A percentile compares a stretch with the other conserved stretches of the same genome.
phyloP scores from a whole-genome alignment of 306 rosid genomes.

The Lupinus albus region DNA sequence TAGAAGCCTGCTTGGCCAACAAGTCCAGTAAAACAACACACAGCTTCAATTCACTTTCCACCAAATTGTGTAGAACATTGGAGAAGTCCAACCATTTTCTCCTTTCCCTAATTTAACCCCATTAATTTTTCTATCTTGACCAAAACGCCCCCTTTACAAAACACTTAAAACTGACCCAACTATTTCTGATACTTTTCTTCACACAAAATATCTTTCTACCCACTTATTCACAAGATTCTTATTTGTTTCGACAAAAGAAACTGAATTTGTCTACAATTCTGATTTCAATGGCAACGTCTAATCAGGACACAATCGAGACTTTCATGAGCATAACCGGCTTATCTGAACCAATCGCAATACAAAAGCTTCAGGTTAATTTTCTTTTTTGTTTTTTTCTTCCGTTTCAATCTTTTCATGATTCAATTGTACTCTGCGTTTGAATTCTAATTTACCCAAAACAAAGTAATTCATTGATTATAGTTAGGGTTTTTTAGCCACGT shows the following conservation, averaged over 20 bases:
- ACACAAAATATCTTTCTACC: not conserved
- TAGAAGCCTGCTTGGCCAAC: not conserved
- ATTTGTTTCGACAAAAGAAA: not conserved
- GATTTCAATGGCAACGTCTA: constrained; percentile 77
- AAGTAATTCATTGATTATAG: not conserved
- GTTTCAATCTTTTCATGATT: not conserved
- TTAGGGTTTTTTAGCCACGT: constrained; percentile 13
- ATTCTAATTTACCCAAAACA: not conserved
- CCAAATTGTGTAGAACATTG: constrained; percentile 31
- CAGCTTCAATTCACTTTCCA: not conserved
- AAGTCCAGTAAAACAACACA: not conserved
- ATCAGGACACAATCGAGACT: constrained; percentile 76
- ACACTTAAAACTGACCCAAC: not conserved
- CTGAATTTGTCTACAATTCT: constrained; percentile 14
- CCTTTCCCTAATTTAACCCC: constrained; percentile 22
- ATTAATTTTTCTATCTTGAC: not conserved
- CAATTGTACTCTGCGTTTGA: not conserved
- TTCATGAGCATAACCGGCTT: constrained; percentile 78
- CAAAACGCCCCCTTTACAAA: constrained; percentile 12
- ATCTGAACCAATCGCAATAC: constrained; percentile 64
- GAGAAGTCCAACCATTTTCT: constrained; percentile 31
- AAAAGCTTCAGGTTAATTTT: constrained; percentile 65
- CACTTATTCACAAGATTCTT: not conserved
- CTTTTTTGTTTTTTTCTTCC: not conserved
- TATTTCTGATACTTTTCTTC: constrained; percentile 4